These are phyloP conservation scores for Babesia bigemina DNA, from an alignment of 169 alveolate species.

Conservation along the genomic window DNA sequence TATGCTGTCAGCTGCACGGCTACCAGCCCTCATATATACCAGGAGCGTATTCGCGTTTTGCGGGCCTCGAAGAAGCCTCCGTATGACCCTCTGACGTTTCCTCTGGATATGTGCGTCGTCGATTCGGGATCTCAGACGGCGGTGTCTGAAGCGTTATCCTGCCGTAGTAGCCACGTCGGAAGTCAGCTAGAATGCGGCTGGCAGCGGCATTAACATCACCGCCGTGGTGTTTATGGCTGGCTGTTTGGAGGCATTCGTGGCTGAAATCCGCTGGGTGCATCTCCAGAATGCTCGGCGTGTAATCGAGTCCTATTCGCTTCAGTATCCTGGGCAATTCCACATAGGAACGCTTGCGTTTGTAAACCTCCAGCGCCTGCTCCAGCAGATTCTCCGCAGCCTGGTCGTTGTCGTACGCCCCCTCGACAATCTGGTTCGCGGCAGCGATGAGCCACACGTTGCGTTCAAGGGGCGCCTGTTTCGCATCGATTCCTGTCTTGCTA, in stretches of 20 bases:
- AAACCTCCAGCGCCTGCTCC: constrained; percentile 39
- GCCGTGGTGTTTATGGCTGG: constrained; percentile 38
- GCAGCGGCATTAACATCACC: constrained; percentile 76
- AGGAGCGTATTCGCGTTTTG: constrained; percentile 14
- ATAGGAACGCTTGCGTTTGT: constrained; percentile 8
- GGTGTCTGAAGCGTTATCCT: constrained; percentile 78
- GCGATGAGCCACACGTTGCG: constrained; percentile 55
- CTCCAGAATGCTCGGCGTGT: constrained; percentile 12
- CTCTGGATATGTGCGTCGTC: constrained; percentile 27
- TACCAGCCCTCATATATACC: constrained; percentile 58
- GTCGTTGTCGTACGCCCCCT: constrained; percentile 61
- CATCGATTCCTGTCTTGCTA: constrained; percentile 39
- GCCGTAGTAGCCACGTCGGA: constrained; percentile 78
- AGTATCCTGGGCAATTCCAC: constrained; percentile 31
- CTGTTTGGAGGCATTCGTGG: constrained; percentile 38
- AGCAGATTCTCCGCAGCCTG: constrained; percentile 55
- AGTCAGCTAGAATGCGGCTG: constrained; percentile 78
- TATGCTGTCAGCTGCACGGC: too few species aligned
- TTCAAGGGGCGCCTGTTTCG: constrained; percentile 15
- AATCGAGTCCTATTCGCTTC: constrained; percentile 30
- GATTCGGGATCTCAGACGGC: constrained; percentile 43
- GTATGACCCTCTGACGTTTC: background rate
- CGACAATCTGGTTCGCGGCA: constrained; percentile 57
- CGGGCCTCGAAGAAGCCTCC: background rate
- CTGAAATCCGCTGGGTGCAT: constrained; percentile 35